Evolutionary conservation across 2,329 filamentous ascomycete species (phyloP).

Genomic region (Fusarium cicatricum): DNA sequence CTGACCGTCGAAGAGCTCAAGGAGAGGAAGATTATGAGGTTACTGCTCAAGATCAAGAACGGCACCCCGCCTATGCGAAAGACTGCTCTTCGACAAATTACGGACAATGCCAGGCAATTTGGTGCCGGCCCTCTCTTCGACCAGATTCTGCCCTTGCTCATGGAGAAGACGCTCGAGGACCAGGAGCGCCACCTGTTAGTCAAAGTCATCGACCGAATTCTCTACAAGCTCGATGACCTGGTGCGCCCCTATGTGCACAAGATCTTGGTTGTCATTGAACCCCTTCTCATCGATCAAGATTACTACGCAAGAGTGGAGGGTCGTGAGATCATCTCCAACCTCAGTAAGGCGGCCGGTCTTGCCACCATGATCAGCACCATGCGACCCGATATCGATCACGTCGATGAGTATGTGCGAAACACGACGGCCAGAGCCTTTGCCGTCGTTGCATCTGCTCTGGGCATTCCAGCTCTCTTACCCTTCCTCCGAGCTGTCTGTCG

Average conservation of each 20-base stretch:
- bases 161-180: conserved; percentile 98
- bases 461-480: conserved; percentile 92
- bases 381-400: conserved; percentile 97
- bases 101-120: conserved; percentile 96
- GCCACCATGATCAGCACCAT: conserved; percentile 99
- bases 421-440: conserved; percentile 97
- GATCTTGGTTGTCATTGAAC: conserved; percentile 98
- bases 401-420: conserved; percentile 98
- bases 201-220: conserved; percentile 97
- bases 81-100: conserved; percentile 95
- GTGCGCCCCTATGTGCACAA: conserved; percentile 98
- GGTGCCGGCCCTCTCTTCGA: conserved; percentile 95
- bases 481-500: conserved; percentile 96
- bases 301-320: conserved; percentile 99
- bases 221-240: conserved; percentile 98
- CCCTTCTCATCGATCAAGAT: conserved; percentile 98
- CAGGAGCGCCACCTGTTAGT: conserved; percentile 98
- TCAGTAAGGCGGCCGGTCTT: conserved; percentile 94
- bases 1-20: conserved; percentile 96
- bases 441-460: conserved; percentile 93
- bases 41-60: conserved; percentile 98
- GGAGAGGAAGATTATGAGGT: conserved; percentile 97
- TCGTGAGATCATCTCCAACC: conserved; percentile 97
- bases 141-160: conserved; percentile 93
- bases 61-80: conserved; percentile 98